Conservation (phyloP, 768 basidiomycete genomes). For the Mycena latifolia region DNA sequence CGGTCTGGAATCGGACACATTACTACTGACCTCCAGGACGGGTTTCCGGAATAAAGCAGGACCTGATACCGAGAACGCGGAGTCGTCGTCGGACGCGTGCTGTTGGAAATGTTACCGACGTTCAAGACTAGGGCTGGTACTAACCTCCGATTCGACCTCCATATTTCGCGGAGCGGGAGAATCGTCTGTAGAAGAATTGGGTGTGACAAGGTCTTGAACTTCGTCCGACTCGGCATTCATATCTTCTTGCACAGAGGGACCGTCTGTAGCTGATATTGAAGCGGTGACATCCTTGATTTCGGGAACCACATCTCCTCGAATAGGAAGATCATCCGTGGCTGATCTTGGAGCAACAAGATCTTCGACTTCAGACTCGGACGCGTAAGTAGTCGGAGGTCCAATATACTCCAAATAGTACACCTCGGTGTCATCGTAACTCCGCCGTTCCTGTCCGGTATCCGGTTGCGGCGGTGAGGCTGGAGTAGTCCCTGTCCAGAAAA, state of each 20-base stretch:
- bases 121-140: neutral
- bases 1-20: neutral
- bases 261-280: neutral
- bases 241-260: neutral
- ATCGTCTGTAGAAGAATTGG: no score
- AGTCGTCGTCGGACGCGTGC: neutral
- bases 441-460: neutral
- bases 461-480: neutral
- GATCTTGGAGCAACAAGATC: neutral
- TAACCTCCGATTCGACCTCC: conserved; percentile 6
- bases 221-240: neutral
- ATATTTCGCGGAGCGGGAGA: neutral
- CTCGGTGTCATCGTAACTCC: conserved; percentile 34
- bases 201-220: neutral
- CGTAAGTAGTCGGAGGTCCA: conserved; percentile 11
- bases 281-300: conserved; percentile 5
- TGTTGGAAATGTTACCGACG: neutral
- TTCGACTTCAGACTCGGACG: conserved; percentile 10
- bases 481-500: neutral
- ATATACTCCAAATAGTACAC: conserved; percentile 34
- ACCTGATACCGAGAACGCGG: conserved; percentile 5
- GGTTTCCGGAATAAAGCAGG: neutral
- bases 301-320: no score
- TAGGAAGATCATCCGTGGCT: neutral
- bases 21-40: conserved; percentile 14